A percentile compares a stretch with the other conserved stretches of the same genome.
phyloP scores from a whole-genome alignment of 2,329 filamentous ascomycete genomes.

The Paecilomyces variotii region DNA sequence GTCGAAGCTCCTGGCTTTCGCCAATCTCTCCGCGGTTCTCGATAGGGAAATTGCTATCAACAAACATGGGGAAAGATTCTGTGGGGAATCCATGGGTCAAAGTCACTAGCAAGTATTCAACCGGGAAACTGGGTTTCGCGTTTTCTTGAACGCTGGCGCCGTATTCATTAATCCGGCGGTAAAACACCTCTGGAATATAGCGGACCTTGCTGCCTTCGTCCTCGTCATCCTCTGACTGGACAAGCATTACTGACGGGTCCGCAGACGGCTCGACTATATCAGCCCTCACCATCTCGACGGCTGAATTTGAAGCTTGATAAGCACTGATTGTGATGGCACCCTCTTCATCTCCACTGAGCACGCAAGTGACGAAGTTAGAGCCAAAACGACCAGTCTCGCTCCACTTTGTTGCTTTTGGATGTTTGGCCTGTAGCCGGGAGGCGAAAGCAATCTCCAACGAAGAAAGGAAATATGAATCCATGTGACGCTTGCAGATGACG shows the following conservation, averaged over 20 bases:
- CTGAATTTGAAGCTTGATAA: slow-evolving; percentile 91
- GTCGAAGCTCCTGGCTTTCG: slow-evolving; percentile 69
- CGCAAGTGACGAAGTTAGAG: slow-evolving; percentile 93
- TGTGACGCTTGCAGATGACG: slow-evolving; percentile 90
- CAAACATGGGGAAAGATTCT: slow-evolving; percentile 68
- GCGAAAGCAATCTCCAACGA: slow-evolving; percentile 89
- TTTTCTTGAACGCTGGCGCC: slow-evolving; percentile 95
- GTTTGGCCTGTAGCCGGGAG: slow-evolving; percentile 74
- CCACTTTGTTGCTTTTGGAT: slow-evolving; percentile 91
- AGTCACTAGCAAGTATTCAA: slow-evolving; percentile 92
- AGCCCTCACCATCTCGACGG: slow-evolving; percentile 92
- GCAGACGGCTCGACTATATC: slow-evolving; percentile 93
- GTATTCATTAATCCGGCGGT: slow-evolving; percentile 91
- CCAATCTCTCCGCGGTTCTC: slow-evolving; percentile 87
- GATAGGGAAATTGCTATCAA: slow-evolving; percentile 65
- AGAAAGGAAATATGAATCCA: slow-evolving; percentile 88
- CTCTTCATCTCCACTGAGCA: slow-evolving; percentile 85
- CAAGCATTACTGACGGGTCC: slow-evolving; percentile 87
- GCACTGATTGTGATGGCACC: slow-evolving; percentile 82
- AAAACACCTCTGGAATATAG: slow-evolving; percentile 97
- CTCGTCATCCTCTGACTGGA: slow-evolving; percentile 83
- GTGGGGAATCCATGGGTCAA: slow-evolving; percentile 94
- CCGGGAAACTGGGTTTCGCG: slow-evolving; percentile 90
- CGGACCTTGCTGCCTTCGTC: slow-evolving; percentile 59
- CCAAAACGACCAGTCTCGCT: slow-evolving; percentile 90